Percentiles rank a stretch among this genome's conserved stretches.
These are phyloP conservation scores for Candida neerlandica DNA, from an alignment of 1,139 yeast species.

Conservation along the genomic window DNA sequence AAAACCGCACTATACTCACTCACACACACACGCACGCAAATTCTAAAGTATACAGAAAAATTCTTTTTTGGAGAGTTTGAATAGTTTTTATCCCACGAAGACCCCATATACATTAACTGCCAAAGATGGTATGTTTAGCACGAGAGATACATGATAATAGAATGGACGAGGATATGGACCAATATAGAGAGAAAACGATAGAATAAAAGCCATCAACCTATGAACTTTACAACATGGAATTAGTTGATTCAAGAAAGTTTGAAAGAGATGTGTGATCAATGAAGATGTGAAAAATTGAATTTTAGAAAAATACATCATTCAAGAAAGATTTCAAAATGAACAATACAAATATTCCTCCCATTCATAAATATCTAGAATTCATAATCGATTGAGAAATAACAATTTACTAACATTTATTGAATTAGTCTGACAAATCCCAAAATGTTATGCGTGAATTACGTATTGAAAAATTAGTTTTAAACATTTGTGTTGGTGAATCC, in stretches of 20 bases:
- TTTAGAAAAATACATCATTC: not conserved
- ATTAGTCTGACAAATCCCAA: slow-evolving; percentile 41
- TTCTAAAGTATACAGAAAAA: slow-evolving; percentile 6
- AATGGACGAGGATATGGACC: not conserved
- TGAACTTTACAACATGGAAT: not conserved
- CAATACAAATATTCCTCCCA: not conserved
- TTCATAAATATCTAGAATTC: not conserved
- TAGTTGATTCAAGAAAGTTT: not conserved
- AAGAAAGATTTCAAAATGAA: not conserved
- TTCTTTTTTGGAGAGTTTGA: slow-evolving; percentile 12
- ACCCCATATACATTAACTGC: slow-evolving; percentile 12
- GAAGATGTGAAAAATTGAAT: not conserved
- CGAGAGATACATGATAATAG: not conserved
- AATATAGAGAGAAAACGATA: too few relatives aligned
- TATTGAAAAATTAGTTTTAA: slow-evolving; percentile 98
- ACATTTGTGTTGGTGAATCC: slow-evolving; percentile 99
- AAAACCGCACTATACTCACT: not conserved
- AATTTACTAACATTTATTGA: slow-evolving; percentile 17
- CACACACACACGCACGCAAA: slow-evolving; percentile 1
- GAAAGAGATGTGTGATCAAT: not conserved
- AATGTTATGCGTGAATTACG: slow-evolving; percentile 96
- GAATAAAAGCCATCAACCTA: not conserved
- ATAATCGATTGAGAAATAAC: not conserved
- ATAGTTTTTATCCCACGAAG: slow-evolving; percentile 5
- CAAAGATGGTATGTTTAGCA: slow-evolving; percentile 16